These are phyloP conservation scores for Margaritispora aquatica DNA, from an alignment of 495 filamentous ascomycete genomes.

Conservation along the genomic window DNA sequence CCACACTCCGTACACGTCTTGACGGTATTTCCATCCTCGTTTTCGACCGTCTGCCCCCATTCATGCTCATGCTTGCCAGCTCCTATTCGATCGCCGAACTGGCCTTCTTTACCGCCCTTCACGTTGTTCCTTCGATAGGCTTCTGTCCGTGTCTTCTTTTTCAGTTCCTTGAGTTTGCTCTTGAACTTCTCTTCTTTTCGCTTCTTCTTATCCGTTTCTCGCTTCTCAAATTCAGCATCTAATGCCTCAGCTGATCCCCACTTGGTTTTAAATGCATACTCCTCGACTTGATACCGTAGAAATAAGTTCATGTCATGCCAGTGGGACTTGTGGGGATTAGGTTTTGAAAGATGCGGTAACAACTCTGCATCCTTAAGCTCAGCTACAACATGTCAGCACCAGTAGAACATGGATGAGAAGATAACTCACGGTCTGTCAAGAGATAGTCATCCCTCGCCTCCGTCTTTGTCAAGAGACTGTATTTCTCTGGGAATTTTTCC, in stretches of 20 bases:
- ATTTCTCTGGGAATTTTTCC: constrained; percentile 83
- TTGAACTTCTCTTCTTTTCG: constrained; percentile 91
- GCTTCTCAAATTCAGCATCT: constrained; percentile 81
- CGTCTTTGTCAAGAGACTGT: constrained; percentile 91
- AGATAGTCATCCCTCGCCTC: constrained; percentile 94
- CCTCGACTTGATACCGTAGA: constrained; percentile 88
- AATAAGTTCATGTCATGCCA: constrained; percentile 99
- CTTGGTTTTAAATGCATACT: constrained; percentile 73
- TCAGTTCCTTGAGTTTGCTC: constrained; percentile 77
- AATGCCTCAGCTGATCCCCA: constrained; percentile 83
- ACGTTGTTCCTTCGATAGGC: constrained; percentile 64
- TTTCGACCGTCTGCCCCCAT: constrained; percentile 78
- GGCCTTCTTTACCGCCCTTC: constrained; percentile 43
- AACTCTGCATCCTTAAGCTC: constrained; percentile 82
- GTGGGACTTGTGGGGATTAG: constrained; percentile 90
- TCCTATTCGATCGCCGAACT: constrained; percentile 71
- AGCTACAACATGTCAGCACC: constrained; percentile 38
- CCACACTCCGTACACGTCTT: constrained; percentile 87
- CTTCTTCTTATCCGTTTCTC: constrained; percentile 76
- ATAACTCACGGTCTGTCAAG: constrained; percentile 75
- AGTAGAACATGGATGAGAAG: background rate
- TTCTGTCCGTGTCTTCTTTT: constrained; percentile 89
- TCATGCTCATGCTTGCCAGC: constrained; percentile 80
- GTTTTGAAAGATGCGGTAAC: constrained; percentile 77
- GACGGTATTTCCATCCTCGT: constrained; percentile 71